Percentiles rank a stretch among this genome's conserved stretches.
Evolutionary conservation across 768 basidiomycete genomes (phyloP).

Genomic region (Mycena vulgaris): DNA sequence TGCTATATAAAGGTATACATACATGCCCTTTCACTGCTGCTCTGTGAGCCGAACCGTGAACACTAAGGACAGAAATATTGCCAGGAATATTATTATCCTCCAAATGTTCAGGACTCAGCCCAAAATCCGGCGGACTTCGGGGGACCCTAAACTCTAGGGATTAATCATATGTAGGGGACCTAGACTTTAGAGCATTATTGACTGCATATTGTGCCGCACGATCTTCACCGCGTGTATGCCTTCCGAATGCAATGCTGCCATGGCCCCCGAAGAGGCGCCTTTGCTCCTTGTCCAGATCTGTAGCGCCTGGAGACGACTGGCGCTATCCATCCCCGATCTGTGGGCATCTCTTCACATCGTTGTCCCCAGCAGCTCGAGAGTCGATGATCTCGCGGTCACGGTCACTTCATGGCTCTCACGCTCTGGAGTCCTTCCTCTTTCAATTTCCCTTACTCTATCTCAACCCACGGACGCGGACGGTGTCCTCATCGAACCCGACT

Average conservation of each 20-base stretch:
- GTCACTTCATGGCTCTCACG: neutral
- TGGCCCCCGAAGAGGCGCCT: neutral
- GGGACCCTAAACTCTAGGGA: too few relatives aligned
- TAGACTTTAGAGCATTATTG: too few relatives aligned
- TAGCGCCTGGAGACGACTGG: neutral
- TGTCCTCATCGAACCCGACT: neutral
- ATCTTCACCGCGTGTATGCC: constrained; percentile 2
- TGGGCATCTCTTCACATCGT: constrained; percentile 8
- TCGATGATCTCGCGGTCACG: neutral
- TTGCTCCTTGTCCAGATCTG: neutral
- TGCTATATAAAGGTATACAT: too few relatives aligned
- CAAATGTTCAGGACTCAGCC: too few relatives aligned
- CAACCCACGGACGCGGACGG: too few relatives aligned
- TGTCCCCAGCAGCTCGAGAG: neutral
- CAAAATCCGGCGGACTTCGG: too few relatives aligned
- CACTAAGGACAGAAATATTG: too few relatives aligned
- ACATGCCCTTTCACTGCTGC: too few relatives aligned
- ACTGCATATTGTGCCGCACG: too few relatives aligned
- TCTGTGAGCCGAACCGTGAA: too few relatives aligned
- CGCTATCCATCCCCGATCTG: neutral
- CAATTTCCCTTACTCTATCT: neutral
- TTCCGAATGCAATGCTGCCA: neutral
- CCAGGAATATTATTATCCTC: too few relatives aligned
- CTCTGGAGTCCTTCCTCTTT: constrained; percentile 4
- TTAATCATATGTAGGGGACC: too few relatives aligned